Evolutionary conservation across 495 filamentous ascomycete species (phyloP).

Genomic region (Rhypophila decipiens): DNA sequence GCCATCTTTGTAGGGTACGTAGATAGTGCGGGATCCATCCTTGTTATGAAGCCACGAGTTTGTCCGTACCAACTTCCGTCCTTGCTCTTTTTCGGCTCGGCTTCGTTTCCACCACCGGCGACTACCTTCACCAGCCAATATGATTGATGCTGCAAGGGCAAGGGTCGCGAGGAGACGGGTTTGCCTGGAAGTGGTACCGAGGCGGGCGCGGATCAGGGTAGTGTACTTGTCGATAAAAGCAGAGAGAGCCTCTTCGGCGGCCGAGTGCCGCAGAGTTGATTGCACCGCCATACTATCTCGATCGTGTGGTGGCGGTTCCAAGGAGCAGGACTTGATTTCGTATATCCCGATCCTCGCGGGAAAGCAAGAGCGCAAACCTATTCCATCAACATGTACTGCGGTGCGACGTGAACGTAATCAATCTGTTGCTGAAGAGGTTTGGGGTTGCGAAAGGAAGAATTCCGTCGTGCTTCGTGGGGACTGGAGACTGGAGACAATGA

Average conservation of each 20-base stretch:
- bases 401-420: too few species aligned
- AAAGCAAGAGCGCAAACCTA: conserved; percentile 9
- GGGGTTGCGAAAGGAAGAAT: too few species aligned
- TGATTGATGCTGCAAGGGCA: conserved; percentile 65
- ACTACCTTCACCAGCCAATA: conserved; percentile 67
- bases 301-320: not conserved
- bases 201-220: conserved; percentile 50
- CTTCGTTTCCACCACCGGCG: conserved; percentile 64
- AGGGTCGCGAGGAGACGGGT: conserved; percentile 70
- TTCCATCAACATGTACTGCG: conserved; percentile 14
- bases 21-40: conserved; percentile 90
- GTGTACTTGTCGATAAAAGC: conserved; percentile 62
- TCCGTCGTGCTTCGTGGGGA: too few species aligned
- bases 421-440: too few species aligned
- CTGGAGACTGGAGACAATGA: too few species aligned
- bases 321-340: not conserved
- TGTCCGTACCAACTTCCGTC: conserved; percentile 69
- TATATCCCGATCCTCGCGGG: conserved; percentile 9
- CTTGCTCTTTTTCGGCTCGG: conserved; percentile 70
- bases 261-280: conserved; percentile 67
- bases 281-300: conserved; percentile 81
- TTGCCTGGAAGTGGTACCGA: conserved; percentile 57
- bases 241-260: conserved; percentile 60
- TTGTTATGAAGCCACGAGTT: conserved; percentile 91
- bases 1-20: conserved; percentile 81